A percentile compares a stretch with the other conserved stretches of the same genome.
Evolutionary conservation across 1,139 yeast genomes (phyloP).

Genomic region (Pichia sp.): DNA sequence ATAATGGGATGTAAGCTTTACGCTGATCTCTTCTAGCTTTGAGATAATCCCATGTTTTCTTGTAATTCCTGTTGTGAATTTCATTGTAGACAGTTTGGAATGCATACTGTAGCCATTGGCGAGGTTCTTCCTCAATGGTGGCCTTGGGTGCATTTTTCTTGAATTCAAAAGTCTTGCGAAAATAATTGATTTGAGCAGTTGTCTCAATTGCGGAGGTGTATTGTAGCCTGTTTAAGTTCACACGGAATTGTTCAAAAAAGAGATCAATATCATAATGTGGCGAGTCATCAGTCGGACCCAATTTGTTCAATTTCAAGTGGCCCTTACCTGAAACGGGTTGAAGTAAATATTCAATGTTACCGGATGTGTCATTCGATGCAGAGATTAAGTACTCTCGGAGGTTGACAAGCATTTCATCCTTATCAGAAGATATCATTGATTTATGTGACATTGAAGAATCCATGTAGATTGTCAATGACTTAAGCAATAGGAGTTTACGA

Average conservation of each 20-base stretch:
- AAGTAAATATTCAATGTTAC: constrained; percentile 53
- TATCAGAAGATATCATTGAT: constrained; percentile 38
- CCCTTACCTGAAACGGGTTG: constrained; percentile 91
- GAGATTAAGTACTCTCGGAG: constrained; percentile 31
- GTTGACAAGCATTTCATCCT: constrained; percentile 37
- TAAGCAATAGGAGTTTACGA: constrained; percentile 69
- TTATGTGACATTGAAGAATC: constrained; percentile 50
- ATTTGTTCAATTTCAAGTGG: constrained; percentile 70
- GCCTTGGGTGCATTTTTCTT: constrained; percentile 62
- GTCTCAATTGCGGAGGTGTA: constrained; percentile 79
- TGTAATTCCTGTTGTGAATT: constrained; percentile 70
- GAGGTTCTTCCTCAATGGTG: constrained; percentile 59
- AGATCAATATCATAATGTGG: constrained; percentile 78
- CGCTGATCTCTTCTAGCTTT: constrained; percentile 67
- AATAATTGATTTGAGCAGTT: constrained; percentile 75
- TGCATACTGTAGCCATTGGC: constrained; percentile 76
- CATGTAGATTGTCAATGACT: constrained; percentile 78
- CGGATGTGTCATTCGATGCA: constrained; percentile 27
- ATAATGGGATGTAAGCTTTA: constrained; percentile 56
- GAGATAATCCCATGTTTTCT: constrained; percentile 88
- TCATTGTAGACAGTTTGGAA: constrained; percentile 68
- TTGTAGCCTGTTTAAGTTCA: constrained; percentile 78
- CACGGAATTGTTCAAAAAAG: constrained; percentile 79
- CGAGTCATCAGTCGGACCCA: constrained; percentile 55
- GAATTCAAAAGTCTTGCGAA: constrained; percentile 66